Conservation (phyloP, 2,329 filamentous ascomycete species). For the Didymellaceae sp. region DNA sequence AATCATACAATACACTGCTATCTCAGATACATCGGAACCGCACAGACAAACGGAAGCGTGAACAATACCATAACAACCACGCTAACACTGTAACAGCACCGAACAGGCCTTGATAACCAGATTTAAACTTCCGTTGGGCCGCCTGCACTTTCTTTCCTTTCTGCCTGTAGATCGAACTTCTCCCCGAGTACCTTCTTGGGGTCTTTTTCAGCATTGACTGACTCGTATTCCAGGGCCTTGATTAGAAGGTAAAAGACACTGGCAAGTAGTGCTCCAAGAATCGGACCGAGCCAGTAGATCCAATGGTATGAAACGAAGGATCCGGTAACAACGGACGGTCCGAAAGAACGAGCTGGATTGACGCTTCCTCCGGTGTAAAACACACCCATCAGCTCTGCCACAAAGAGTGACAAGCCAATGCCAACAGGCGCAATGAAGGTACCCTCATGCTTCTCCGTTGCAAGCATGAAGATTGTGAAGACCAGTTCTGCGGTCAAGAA, state of each 20-base stretch:
- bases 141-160: no score
- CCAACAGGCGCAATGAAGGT: constrained; percentile 48
- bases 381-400: constrained; percentile 56
- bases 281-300: constrained; percentile 51
- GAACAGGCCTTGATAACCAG: no score
- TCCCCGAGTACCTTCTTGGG: constrained; percentile 14
- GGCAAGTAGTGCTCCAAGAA: constrained; percentile 47
- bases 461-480: constrained; percentile 1
- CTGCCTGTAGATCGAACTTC: constrained; percentile 22
- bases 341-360: constrained; percentile 55
- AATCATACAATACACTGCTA: no score
- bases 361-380: constrained; percentile 54
- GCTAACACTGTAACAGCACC: no score
- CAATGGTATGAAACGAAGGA: constrained; percentile 52
- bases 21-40: no score
- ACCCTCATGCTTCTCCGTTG: background rate
- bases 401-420: constrained; percentile 55
- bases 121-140: no score
- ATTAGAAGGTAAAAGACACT: constrained; percentile 57
- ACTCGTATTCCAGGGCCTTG: constrained; percentile 46
- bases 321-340: constrained; percentile 49
- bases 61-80: no score
- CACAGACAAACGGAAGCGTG: no score
- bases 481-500: background rate
- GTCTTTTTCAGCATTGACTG: constrained; percentile 40